Evolutionary conservation across 2,329 filamentous ascomycete species (phyloP).

Genomic region (Colletotrichum tamarilloi): DNA sequence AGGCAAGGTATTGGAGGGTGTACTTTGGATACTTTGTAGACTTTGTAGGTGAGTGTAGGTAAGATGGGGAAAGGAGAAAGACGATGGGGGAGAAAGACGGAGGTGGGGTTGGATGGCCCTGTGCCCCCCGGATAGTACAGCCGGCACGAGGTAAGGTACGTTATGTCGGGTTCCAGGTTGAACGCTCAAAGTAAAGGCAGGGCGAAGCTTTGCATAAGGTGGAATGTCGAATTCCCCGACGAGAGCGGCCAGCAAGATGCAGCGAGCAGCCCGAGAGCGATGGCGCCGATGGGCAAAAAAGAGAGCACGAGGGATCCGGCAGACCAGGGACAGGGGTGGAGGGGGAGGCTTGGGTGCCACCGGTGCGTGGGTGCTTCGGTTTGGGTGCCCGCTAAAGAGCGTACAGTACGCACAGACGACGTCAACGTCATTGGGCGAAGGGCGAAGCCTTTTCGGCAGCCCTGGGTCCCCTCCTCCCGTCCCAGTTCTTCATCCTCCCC

Average conservation of each 20-base stretch:
- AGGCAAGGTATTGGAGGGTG: not conserved
- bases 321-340: slow-evolving; percentile 2
- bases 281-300: not conserved
- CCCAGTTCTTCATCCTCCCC: not conserved
- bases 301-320: slow-evolving; percentile 29
- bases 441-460: not conserved
- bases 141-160: not conserved
- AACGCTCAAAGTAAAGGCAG: not conserved
- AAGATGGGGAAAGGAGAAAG: not conserved
- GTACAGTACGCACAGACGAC: slow-evolving; percentile 20
- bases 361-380: too few species aligned
- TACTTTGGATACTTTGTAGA: not conserved
- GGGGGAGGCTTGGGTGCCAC: not conserved
- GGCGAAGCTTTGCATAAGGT: not conserved
- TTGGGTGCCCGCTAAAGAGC: slow-evolving; percentile 16
- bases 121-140: not conserved
- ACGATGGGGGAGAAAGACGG: not conserved
- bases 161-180: not conserved
- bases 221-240: not conserved
- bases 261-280: slow-evolving; percentile 24
- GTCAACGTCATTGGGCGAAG: slow-evolving; percentile 22
- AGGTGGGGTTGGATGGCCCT: not conserved
- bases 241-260: slow-evolving; percentile 4
- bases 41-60: too few species aligned
- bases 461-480: not conserved